Conservation (phyloP, 2,329 filamentous ascomycete genomes). For the Ramichloridium luteum region DNA sequence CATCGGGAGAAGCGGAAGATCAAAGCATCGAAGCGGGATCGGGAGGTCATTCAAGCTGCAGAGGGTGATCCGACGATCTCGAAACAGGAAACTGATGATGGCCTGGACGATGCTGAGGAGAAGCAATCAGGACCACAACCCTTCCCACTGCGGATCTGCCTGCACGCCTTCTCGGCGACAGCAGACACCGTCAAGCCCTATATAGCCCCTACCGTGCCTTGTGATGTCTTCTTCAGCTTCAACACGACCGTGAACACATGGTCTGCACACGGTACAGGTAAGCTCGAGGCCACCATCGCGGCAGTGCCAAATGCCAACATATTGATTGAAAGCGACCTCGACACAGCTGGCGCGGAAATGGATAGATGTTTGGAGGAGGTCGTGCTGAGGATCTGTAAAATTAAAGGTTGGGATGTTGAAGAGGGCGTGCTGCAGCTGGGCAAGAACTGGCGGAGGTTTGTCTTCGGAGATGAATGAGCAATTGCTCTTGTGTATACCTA, state of each 20-base stretch:
- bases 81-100: constrained; percentile 10
- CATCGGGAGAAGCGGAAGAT: constrained; percentile 39
- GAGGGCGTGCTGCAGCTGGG: constrained; percentile 57
- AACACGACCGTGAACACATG: constrained; percentile 64
- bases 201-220: constrained; percentile 57
- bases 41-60: not conserved
- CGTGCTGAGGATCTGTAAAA: constrained; percentile 59
- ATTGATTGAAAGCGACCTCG: constrained; percentile 81
- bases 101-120: constrained; percentile 1
- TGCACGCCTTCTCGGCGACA: constrained; percentile 84
- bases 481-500: not conserved
- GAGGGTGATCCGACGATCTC: constrained; percentile 6
- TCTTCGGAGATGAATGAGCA: constrained; percentile 42
- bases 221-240: constrained; percentile 76
- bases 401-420: constrained; percentile 66
- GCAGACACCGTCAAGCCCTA: constrained; percentile 68
- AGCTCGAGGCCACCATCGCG: constrained; percentile 55
- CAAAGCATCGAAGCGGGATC: constrained; percentile 8
- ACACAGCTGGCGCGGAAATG: constrained; percentile 70
- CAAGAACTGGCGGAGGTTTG: constrained; percentile 66
- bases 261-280: constrained; percentile 32
- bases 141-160: constrained; percentile 77
- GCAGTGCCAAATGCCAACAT: constrained; percentile 65
- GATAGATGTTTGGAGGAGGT: constrained; percentile 65
- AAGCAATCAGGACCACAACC: constrained; percentile 30